Conservation (phyloP, 1,139 yeast genomes). For the Pichia sp. region DNA sequence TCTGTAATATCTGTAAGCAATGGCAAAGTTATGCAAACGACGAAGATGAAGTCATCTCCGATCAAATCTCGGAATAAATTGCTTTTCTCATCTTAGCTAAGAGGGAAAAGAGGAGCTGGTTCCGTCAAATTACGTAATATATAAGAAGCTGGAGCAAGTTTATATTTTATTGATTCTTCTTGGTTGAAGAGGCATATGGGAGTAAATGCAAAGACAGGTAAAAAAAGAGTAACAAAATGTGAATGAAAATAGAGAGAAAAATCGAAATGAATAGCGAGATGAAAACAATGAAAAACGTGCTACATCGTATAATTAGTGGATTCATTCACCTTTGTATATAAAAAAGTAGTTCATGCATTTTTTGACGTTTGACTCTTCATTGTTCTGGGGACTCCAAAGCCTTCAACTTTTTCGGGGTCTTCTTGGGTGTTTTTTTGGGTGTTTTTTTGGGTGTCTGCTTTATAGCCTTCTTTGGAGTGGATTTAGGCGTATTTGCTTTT, state of each 20-base stretch:
- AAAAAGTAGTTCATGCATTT: not conserved
- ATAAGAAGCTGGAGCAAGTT: not conserved
- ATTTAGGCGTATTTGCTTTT: not conserved
- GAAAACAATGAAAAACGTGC: not conserved
- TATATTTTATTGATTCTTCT: not conserved
- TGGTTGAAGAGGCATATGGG: not conserved
- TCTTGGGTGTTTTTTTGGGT: slow-evolving; percentile 4
- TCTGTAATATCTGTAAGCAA: not conserved
- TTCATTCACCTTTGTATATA: not conserved
- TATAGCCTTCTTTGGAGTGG: slow-evolving; percentile 3
- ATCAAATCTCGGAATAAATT: no score
- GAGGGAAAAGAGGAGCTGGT: no score
- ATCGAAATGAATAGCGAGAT: not conserved
- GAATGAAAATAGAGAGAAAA: not conserved
- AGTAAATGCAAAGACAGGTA: not conserved
- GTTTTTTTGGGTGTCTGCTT: slow-evolving; percentile 8
- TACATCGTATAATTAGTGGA: not conserved
- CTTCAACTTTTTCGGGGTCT: slow-evolving; percentile 3
- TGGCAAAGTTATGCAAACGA: no score
- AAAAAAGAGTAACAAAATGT: not conserved
- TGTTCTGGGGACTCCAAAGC: not conserved
- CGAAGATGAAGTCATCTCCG: no score
- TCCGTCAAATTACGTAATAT: no score
- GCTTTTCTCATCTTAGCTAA: no score
- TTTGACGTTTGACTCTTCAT: not conserved